These are phyloP conservation scores for Discostella stelligera DNA, from an alignment of 352 stramenopile genomes.

Conservation along the genomic window DNA sequence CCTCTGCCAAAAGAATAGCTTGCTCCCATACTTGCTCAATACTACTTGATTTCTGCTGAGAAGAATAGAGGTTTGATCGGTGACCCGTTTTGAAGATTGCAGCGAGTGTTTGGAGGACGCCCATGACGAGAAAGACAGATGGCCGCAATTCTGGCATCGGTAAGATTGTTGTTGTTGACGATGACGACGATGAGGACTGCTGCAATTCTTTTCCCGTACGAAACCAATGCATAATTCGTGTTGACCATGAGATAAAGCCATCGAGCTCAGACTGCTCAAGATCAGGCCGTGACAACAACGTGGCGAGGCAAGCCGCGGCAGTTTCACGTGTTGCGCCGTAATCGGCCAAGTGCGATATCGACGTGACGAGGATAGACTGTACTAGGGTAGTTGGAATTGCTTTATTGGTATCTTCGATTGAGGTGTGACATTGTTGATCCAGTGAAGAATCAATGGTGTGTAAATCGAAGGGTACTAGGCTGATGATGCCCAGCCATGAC, in stretches of 20 bases:
- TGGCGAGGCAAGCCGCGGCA: constrained; percentile 91
- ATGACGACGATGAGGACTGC: neutral
- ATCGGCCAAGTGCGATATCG: constrained; percentile 68
- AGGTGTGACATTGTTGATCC: constrained; percentile 6
- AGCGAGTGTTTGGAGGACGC: constrained; percentile 80
- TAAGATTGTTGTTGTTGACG: constrained; percentile 17
- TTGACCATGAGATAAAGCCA: constrained; percentile 89
- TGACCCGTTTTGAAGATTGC: constrained; percentile 80
- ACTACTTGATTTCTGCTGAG: constrained; percentile 43
- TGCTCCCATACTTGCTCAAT: constrained; percentile 58
- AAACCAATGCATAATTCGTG: constrained; percentile 36
- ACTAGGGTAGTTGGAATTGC: constrained; percentile 57
- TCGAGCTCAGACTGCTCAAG: constrained; percentile 89
- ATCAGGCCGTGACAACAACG: constrained; percentile 92
- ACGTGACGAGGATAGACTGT: constrained; percentile 66
- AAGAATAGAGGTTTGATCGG: constrained; percentile 54
- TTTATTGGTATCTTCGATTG: constrained; percentile 4
- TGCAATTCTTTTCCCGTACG: constrained; percentile 11
- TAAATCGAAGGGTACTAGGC: constrained; percentile 96
- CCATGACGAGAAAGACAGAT: constrained; percentile 72
- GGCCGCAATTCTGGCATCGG: constrained; percentile 34
- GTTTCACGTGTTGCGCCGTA: constrained; percentile 87
- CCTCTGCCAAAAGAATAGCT: constrained; percentile 53
- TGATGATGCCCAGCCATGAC: constrained; percentile 97
- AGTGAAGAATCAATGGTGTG: constrained; percentile 91